phyloP scores from a whole-genome alignment of 305 asterid genomes.

The Caryopteris hybrid region DNA sequence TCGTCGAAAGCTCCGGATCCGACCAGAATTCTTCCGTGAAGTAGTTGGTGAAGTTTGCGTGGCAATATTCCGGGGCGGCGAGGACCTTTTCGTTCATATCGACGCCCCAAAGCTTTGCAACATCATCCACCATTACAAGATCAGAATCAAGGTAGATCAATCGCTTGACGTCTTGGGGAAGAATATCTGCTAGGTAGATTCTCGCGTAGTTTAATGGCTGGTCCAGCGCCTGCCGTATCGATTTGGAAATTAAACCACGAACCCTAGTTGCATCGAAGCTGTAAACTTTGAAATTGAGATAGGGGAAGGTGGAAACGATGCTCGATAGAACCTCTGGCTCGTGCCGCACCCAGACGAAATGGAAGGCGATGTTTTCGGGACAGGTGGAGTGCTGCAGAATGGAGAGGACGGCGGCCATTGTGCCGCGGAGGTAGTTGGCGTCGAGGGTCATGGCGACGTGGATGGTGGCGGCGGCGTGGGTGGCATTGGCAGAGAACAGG shows the following conservation, averaged over 20 bases:
- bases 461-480: constrained; percentile 12
- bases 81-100: constrained; percentile 45
- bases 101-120: constrained; percentile 46
- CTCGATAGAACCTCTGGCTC: constrained; percentile 37
- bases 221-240: constrained; percentile 61
- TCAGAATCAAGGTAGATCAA: constrained; percentile 66
- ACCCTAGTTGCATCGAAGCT: constrained; percentile 34
- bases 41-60: constrained; percentile 55
- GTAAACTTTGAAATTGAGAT: constrained; percentile 53
- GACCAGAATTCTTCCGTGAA: constrained; percentile 52
- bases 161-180: constrained; percentile 37
- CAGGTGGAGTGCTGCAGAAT: constrained; percentile 66
- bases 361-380: constrained; percentile 51
- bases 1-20: constrained; percentile 21
- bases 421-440: constrained; percentile 61
- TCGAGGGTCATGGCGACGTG: constrained; percentile 80
- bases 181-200: constrained; percentile 43
- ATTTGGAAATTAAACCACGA: constrained; percentile 54
- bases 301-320: constrained; percentile 55
- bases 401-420: constrained; percentile 72
- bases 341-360: constrained; percentile 38
- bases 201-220: constrained; percentile 68
- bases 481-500: neutral
- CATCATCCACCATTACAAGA: constrained; percentile 55
- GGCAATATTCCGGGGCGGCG: constrained; percentile 75